Percentiles rank a stretch among this genome's conserved stretches.
phyloP scores from a whole-genome alignment of 2,329 filamentous ascomycete genomes.

The Gaeumannomyces tritici region DNA sequence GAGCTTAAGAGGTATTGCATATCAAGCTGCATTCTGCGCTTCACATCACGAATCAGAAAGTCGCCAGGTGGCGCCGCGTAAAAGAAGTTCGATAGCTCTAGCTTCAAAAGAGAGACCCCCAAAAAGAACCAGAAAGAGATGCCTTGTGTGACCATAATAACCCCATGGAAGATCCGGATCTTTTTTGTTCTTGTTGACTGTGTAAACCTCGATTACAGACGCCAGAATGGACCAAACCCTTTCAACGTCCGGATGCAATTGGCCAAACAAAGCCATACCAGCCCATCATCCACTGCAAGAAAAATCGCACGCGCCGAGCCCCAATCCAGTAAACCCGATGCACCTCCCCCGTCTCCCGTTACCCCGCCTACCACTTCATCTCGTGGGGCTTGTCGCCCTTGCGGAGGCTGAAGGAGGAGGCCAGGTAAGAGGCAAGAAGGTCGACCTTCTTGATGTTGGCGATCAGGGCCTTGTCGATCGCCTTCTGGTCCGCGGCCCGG shows the following conservation, averaged over 20 bases:
- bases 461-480: conserved; percentile 91
- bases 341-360: conserved; percentile 18
- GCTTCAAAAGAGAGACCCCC: background rate
- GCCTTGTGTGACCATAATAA: background rate
- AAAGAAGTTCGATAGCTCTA: background rate
- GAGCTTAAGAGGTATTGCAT: too few species aligned
- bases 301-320: background rate
- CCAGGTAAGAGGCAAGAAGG: conserved; percentile 86
- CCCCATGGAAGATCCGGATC: conserved; percentile 1
- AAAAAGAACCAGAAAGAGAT: background rate
- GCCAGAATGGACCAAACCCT: conserved; percentile 56
- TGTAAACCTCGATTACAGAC: conserved; percentile 55
- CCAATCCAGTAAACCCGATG: conserved; percentile 2
- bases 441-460: conserved; percentile 98
- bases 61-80: background rate
- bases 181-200: conserved; percentile 43
- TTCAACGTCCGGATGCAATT: conserved; percentile 57
- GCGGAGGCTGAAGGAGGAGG: conserved; percentile 93
- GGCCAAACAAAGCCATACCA: conserved; percentile 47
- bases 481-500: conserved; percentile 96
- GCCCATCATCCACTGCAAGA: conserved; percentile 20
- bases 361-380: conserved; percentile 85
- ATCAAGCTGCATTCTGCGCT: too few species aligned
- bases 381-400: conserved; percentile 99
- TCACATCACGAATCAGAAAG: background rate